Evolutionary conservation across 2,329 filamentous ascomycete genomes (phyloP), one percentile per base, ranked within the genome.

Genomic region (Gaeumannomyces sp.): DNA sequence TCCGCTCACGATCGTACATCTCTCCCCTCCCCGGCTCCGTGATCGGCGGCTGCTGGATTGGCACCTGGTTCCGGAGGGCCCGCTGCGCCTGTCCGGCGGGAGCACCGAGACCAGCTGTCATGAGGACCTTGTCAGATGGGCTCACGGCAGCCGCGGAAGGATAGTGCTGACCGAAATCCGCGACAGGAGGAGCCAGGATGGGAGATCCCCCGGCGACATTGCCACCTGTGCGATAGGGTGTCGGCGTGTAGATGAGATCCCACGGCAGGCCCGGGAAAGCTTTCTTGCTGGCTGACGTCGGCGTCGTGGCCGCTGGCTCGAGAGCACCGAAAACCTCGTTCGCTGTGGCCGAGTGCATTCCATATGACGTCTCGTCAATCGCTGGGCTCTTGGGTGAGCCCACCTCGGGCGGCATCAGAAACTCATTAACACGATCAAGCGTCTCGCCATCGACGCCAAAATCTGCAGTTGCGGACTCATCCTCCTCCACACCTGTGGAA

Each of bases 281-380:
- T 67, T 75, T 78, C 6, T 70, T 70, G 2, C 70, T 71, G 59
- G 76, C 69, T 60, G 77, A 76, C 61, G 72, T 71, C 65, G 73
- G 69, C 35, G 73, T 65, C 3, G 74, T 73, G 65, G 73, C 76
- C 59, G 72, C 74, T 10, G 76, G 71, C 19, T 71, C 73, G 19
- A 78, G 69, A 58, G 61, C 77, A 73, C 76, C 80, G 67, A 85
- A 83, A 2, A 83, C 68, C 25, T 83, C 82, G 61, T 83, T 80
- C 31, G 83, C 80, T 10, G 80, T 83, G 3, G 76, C 71, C 13
- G 80, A 81, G 69, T 82, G 79, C 82, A 86, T 84, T 22, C 81
- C 84, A 66, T 85, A 86, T 2, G 81, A 84, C 3, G 81, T 76
- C 56, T 83, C 80, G 8, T 31, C 68, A 61, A 67, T 71, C 72